A percentile compares a stretch with the other conserved stretches of the same genome.
These are phyloP conservation scores for Lactifluus subvellereus DNA, from an alignment of 768 basidiomycete genomes.

Conservation along the genomic window DNA sequence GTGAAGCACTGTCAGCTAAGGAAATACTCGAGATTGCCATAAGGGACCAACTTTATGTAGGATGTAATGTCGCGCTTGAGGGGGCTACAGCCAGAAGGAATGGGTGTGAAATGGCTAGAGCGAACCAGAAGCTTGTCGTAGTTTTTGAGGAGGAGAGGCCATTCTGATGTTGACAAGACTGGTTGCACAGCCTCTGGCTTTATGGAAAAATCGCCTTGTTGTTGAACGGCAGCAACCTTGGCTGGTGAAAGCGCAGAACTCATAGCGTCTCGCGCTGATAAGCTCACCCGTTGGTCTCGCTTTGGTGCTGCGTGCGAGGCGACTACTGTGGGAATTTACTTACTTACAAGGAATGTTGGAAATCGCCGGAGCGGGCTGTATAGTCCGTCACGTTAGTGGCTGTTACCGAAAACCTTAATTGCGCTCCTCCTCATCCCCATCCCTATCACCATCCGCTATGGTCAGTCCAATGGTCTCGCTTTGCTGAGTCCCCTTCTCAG, in stretches of 20 bases:
- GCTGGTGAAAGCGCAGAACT: constrained; percentile 50
- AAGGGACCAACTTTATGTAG: constrained; percentile 74
- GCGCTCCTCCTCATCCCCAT: constrained; percentile 24
- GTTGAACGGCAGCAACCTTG: constrained; percentile 69
- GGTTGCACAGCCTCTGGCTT: constrained; percentile 72
- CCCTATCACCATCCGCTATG: constrained; percentile 46
- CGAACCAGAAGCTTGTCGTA: constrained; percentile 95
- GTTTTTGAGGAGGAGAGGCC: constrained; percentile 97
- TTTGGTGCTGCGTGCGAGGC: not conserved
- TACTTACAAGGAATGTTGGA: constrained; percentile 4
- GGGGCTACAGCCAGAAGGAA: constrained; percentile 89
- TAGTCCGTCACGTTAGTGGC: constrained; percentile 32
- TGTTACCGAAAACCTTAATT: constrained; percentile 8
- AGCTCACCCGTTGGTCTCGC: too few relatives aligned
- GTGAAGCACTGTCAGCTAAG: not conserved
- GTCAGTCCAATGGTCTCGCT: constrained; percentile 64
- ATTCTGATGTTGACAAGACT: constrained; percentile 88
- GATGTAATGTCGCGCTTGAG: constrained; percentile 88
- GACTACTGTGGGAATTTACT: constrained; percentile 2
- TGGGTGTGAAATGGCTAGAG: constrained; percentile 96
- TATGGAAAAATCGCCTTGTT: constrained; percentile 71
- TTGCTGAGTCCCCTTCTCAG: constrained; percentile 91
- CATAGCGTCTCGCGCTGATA: constrained; percentile 31
- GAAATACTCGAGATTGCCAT: not conserved
- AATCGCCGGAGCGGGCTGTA: constrained; percentile 39